Evolutionary conservation across 176 grass and related monocot species (phyloP), one percentile per base, ranked within the genome.

Genomic region (Alopecurus myosuroides): DNA sequence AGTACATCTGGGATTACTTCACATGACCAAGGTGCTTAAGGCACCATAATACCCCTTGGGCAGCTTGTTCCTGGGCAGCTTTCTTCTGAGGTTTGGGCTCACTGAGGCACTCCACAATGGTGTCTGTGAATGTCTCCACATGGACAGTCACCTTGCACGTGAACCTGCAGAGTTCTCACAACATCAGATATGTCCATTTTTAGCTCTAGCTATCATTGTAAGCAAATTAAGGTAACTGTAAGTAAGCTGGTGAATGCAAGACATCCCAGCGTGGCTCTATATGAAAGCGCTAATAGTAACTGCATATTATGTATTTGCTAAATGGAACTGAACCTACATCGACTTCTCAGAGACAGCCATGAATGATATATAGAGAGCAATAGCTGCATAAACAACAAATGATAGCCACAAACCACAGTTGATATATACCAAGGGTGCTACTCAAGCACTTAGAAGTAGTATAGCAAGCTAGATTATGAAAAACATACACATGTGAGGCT

Each of bases 1-100:
- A 33, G 51, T 10, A 45, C 29, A 40, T 36, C 22, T 45, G 69
- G n/a, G 22, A 74, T 58, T 58, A 81, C 0, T 61, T 33, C 29
- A 19, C 58, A 40, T 88, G 73, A 39, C 89, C 86, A 26, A 77
- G 75, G 17, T 23, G 49, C 69, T 84, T 70, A 6, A 97, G 91
- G 61, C 56, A 90, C 91, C 94, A 93, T 71, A 97, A 25, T 78
- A 87, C 91, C 11, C 85, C 91, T 85, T 89, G 74, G n/a, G 87
- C 81, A 70, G 86, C 94, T 77, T 96, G 84, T 40, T 93, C 91
- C 71, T 88, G n/a, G 1, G 89, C 85, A 33, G 67, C 79, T 88
- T 86, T 51, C 83, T 87, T 89, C 22, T 78, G 26, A 28, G 15
- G 23, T 26, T 93, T 89, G 12, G 89, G 85, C n/a, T 82, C 89